Evolutionary conservation across 2,329 filamentous ascomycete genomes (phyloP).

Genomic region (Penicillium sp.): DNA sequence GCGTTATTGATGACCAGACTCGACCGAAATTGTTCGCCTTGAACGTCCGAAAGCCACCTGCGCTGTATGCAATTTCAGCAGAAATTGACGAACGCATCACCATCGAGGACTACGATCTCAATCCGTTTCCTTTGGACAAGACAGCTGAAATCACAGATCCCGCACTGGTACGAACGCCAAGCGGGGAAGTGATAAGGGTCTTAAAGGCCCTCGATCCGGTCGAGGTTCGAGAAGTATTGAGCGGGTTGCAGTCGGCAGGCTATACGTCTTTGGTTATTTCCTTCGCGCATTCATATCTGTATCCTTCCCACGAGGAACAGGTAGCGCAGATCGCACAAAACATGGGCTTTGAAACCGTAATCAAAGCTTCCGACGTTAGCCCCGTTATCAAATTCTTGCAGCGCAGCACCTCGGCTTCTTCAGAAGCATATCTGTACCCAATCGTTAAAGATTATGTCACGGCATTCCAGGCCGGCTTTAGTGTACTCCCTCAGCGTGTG

Average conservation of each 20-base stretch:
- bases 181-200: not conserved
- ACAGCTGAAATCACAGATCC: not conserved
- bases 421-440: not conserved
- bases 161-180: not conserved
- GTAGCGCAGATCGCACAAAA: not conserved
- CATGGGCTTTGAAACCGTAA: not conserved
- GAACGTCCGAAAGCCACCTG: not conserved
- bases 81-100: not conserved
- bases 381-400: not conserved
- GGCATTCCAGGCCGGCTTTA: not conserved
- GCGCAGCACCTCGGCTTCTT: not conserved
- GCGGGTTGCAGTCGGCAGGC: not conserved
- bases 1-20: not conserved
- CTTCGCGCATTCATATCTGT: not conserved
- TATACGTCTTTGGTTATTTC: not conserved
- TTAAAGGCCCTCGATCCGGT: not conserved
- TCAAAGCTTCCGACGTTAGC: not conserved
- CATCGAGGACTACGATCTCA: not conserved
- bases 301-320: not conserved
- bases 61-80: not conserved
- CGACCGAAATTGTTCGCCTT: not conserved
- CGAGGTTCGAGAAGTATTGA: not conserved
- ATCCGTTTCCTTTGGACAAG: not conserved
- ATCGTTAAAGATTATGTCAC: not conserved
- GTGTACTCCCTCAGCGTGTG: not conserved